A percentile compares a stretch with the other conserved stretches of the same genome.
These are phyloP conservation scores for Kwoniella dejecticola DNA, from an alignment of 768 basidiomycete species.

Conservation along the genomic window DNA sequence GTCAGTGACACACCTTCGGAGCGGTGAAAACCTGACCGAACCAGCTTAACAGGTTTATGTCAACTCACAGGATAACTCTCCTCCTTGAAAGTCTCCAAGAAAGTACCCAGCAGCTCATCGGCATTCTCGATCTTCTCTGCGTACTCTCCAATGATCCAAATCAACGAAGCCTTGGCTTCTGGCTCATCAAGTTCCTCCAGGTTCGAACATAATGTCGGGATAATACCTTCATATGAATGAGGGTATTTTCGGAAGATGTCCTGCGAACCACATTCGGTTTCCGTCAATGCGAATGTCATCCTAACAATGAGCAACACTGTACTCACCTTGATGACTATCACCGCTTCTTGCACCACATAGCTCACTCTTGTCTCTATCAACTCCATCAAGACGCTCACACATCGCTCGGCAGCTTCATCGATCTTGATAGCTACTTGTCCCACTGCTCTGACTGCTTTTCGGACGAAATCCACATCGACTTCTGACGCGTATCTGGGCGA, in stretches of 20 bases:
- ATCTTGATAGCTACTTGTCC: constrained; percentile 96
- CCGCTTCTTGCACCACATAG: constrained; percentile 97
- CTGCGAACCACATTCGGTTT: constrained; percentile 57
- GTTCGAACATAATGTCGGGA: constrained; percentile 89
- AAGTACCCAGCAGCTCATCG: constrained; percentile 83
- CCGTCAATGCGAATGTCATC: neutral
- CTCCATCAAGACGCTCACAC: constrained; percentile 89
- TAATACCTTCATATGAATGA: constrained; percentile 92
- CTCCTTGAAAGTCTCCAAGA: constrained; percentile 89
- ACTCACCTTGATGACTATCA: constrained; percentile 95
- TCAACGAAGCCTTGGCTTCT: constrained; percentile 94
- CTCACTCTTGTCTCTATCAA: constrained; percentile 89
- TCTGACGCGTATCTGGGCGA: constrained; percentile 92
- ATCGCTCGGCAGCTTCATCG: constrained; percentile 86
- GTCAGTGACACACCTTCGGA: neutral
- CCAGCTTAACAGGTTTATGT: no score
- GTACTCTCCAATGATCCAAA: constrained; percentile 99
- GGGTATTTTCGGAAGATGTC: constrained; percentile 99
- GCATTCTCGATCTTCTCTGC: constrained; percentile 97
- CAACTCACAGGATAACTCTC: constrained; percentile 84
- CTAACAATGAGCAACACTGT: neutral
- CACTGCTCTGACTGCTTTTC: constrained; percentile 90
- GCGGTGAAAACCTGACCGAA: neutral
- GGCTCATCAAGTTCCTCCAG: constrained; percentile 97
- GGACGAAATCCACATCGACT: constrained; percentile 97